These are phyloP conservation scores for Pichia sp. DNA, from an alignment of 1,139 yeast species.

Conservation along the genomic window DNA sequence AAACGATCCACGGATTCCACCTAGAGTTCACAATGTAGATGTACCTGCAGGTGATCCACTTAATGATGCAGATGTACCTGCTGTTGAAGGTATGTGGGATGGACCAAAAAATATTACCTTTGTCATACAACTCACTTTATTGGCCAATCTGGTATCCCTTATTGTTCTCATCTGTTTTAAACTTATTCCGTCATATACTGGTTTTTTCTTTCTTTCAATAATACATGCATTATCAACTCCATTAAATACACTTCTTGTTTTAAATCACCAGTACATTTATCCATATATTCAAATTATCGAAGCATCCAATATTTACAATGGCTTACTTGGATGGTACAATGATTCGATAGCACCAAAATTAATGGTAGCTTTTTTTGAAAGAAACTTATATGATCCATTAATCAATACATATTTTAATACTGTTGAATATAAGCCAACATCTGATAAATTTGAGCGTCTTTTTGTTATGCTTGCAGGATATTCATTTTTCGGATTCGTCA, in stretches of 20 bases:
- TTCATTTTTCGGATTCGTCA: constrained; percentile 27
- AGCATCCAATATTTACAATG: not conserved
- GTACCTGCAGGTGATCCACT: not conserved
- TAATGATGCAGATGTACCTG: not conserved
- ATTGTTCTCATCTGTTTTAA: constrained; percentile 43
- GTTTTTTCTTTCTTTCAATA: not conserved
- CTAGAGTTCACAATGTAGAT: too few relatives aligned
- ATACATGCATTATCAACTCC: not conserved
- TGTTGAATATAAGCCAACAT: constrained; percentile 20
- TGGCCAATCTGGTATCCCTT: constrained; percentile 40
- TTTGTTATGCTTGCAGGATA: constrained; percentile 35
- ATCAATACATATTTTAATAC: constrained; percentile 15
- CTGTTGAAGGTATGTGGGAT: constrained; percentile 11
- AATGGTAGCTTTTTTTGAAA: constrained; percentile 4
- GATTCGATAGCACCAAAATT: constrained; percentile 5
- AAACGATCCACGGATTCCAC: too few relatives aligned
- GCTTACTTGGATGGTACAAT: not conserved
- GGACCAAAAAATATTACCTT: constrained; percentile 16
- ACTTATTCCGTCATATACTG: constrained; percentile 41
- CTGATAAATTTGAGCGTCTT: constrained; percentile 17
- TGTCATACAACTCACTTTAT: constrained; percentile 21
- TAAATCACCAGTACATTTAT: not conserved
- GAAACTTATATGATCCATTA: constrained; percentile 23
- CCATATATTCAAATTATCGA: not conserved
- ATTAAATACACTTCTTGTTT: not conserved